Conservation (phyloP, 768 basidiomycete species). For the Amanita pallidorosea region DNA sequence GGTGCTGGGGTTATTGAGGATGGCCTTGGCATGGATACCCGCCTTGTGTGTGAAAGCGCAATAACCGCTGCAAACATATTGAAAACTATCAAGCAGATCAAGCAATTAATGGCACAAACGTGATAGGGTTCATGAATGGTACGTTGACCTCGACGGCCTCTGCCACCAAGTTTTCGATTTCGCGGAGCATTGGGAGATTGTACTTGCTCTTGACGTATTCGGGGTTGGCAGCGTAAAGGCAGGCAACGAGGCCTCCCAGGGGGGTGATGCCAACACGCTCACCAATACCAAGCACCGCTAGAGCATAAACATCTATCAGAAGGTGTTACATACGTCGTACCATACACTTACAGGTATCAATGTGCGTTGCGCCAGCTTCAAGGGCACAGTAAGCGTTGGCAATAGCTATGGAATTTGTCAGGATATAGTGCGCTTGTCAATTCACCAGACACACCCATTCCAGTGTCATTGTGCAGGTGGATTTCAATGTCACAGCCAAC, state of each 20-base stretch:
- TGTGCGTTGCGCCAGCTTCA: conserved; percentile 97
- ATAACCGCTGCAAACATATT: conserved; percentile 59
- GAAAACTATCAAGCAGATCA: background rate
- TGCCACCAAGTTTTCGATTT: conserved; percentile 97
- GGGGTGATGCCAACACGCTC: conserved; percentile 99
- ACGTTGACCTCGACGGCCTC: conserved; percentile 98
- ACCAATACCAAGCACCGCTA: conserved; percentile 93
- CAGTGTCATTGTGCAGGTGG: conserved; percentile 98
- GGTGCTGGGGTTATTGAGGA: conserved; percentile 97
- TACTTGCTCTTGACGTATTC: conserved; percentile 99
- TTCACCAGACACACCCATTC: conserved; percentile 56
- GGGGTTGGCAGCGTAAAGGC: conserved; percentile 93
- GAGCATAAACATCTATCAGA: conserved; percentile 5
- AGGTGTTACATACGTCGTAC: background rate
- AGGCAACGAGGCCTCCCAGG: conserved; percentile 92
- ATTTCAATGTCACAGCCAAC: conserved; percentile 97
- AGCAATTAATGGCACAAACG: conserved; percentile 32
- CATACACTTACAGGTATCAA: conserved; percentile 78
- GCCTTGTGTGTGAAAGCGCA: conserved; percentile 99
- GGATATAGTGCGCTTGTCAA: background rate
- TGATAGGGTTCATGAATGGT: conserved; percentile 95
- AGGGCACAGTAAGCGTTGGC: conserved; percentile 98
- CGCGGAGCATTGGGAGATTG: conserved; percentile 93
- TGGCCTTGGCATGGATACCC: conserved; percentile 99
- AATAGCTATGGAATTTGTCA: conserved; percentile 47